A percentile compares a stretch with the other conserved stretches of the same genome.
Conservation (phyloP, 2,329 filamentous ascomycete genomes). For the Huntiella moniliformis region DNA sequence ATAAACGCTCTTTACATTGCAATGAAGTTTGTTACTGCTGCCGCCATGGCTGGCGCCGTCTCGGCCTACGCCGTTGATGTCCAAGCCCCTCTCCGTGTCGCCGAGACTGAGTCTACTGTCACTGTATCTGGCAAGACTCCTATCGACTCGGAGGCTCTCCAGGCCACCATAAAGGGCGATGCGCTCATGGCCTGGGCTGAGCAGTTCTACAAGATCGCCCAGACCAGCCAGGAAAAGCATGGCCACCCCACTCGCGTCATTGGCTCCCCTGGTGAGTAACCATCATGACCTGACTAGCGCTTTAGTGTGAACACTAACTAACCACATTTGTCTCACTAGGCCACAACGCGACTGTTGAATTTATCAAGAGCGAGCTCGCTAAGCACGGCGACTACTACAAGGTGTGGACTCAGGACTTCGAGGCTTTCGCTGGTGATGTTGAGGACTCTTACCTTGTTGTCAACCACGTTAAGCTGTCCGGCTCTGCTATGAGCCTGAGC, state of each 20-base stretch:
- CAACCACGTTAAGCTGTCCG: conserved; percentile 30
- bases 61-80: conserved; percentile 7
- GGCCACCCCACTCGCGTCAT: conserved; percentile 54
- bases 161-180: conserved; percentile 34
- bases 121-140: conserved; percentile 19
- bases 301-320: background rate
- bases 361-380: conserved; percentile 37
- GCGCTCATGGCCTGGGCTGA: conserved; percentile 41
- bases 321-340: conserved; percentile 21
- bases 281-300: background rate
- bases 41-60: conserved; percentile 9
- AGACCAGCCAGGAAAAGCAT: conserved; percentile 39
- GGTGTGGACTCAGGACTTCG: conserved; percentile 43
- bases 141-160: conserved; percentile 35
- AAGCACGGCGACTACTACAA: conserved; percentile 41
- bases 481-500: conserved; percentile 43
- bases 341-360: conserved; percentile 44
- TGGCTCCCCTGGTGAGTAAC: conserved; percentile 37
- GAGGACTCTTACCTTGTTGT: conserved; percentile 40
- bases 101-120: conserved; percentile 5
- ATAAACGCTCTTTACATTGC: background rate
- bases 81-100: conserved; percentile 6
- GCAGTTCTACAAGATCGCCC: conserved; percentile 42
- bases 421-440: conserved; percentile 40
- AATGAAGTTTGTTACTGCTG: conserved; percentile 9